A percentile compares a stretch with the other conserved stretches of the same genome.
Evolutionary conservation across 2,329 filamentous ascomycete species (phyloP).

Genomic region (Acephala macrosclerotiorum): DNA sequence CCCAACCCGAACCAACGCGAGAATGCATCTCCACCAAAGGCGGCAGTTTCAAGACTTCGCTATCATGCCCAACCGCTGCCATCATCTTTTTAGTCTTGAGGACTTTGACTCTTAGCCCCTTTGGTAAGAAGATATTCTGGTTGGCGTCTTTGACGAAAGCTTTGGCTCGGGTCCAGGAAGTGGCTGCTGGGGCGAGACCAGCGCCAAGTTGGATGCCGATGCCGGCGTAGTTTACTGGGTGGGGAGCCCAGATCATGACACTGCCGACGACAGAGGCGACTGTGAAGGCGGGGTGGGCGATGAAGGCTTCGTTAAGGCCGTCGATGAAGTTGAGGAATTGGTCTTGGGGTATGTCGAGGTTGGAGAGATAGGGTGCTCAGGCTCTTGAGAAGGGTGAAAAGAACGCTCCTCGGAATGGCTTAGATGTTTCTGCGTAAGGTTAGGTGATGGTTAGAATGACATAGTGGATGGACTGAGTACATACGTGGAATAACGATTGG

Average conservation of each 20-base stretch:
- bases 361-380: constrained; percentile 17
- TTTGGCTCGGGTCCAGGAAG: constrained; percentile 12
- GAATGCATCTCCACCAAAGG: neutral
- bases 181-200: constrained; percentile 5
- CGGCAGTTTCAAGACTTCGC: constrained; percentile 8
- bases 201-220: neutral
- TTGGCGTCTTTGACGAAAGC: constrained; percentile 16
- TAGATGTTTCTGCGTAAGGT: constrained; percentile 18
- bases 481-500: constrained; percentile 26
- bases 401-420: constrained; percentile 17
- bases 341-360: constrained; percentile 4
- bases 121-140: constrained; percentile 8
- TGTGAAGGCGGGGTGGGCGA: constrained; percentile 16
- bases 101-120: constrained; percentile 16
- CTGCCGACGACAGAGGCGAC: constrained; percentile 14
- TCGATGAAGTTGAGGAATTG: constrained; percentile 26
- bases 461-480: constrained; percentile 3
- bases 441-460: neutral
- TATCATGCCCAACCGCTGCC: constrained; percentile 12
- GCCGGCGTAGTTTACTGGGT: neutral
- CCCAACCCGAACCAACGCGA: too few species aligned
- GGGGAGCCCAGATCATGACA: constrained; percentile 5
- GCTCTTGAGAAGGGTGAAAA: constrained; percentile 25
- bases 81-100: constrained; percentile 24
- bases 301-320: constrained; percentile 25